These are phyloP conservation scores for Brassica incana DNA, from an alignment of 345 rosid genomes.

Conservation along the genomic window DNA sequence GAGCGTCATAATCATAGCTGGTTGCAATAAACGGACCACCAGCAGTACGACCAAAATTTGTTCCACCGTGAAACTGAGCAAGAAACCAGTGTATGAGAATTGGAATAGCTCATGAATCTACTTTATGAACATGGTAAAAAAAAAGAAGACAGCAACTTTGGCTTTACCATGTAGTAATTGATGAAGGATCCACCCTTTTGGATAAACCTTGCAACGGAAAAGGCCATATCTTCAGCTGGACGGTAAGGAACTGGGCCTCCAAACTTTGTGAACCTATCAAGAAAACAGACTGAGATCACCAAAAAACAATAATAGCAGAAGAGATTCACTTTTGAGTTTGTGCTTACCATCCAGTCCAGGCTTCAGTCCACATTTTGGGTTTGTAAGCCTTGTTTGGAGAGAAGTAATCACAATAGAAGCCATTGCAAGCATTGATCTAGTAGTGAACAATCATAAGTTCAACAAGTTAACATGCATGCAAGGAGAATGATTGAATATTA, in stretches of 20 bases:
- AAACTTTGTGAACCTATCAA: slow-evolving; percentile 81
- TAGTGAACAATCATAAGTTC: slow-evolving; percentile 12
- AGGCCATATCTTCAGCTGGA: slow-evolving; percentile 96
- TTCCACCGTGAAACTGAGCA: slow-evolving; percentile 91
- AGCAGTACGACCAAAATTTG: slow-evolving; percentile 98
- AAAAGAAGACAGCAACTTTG: slow-evolving; percentile 2
- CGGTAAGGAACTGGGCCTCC: slow-evolving; percentile 93
- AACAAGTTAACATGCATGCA: slow-evolving; percentile 25
- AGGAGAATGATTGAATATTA: slow-evolving; percentile 12
- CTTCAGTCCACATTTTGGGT: slow-evolving; percentile 99
- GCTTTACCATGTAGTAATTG: slow-evolving; percentile 88
- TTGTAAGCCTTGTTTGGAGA: slow-evolving; percentile 92
- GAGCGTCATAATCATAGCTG: slow-evolving; percentile 96
- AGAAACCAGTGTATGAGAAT: background rate
- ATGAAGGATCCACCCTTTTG: slow-evolving; percentile 95
- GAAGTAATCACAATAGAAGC: slow-evolving; percentile 96
- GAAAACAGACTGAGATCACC: slow-evolving; percentile 13
- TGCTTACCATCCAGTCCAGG: slow-evolving; percentile 96
- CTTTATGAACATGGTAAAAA: slow-evolving; percentile 11
- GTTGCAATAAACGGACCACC: slow-evolving; percentile 99
- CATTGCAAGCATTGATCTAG: slow-evolving; percentile 95
- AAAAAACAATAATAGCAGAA: background rate
- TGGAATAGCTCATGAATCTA: slow-evolving; percentile 12
- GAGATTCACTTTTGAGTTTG: background rate
- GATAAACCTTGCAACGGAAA: slow-evolving; percentile 90